Evolutionary conservation across 1,139 yeast species (phyloP).

Genomic region (Lodderomyces oxycetoniae): DNA sequence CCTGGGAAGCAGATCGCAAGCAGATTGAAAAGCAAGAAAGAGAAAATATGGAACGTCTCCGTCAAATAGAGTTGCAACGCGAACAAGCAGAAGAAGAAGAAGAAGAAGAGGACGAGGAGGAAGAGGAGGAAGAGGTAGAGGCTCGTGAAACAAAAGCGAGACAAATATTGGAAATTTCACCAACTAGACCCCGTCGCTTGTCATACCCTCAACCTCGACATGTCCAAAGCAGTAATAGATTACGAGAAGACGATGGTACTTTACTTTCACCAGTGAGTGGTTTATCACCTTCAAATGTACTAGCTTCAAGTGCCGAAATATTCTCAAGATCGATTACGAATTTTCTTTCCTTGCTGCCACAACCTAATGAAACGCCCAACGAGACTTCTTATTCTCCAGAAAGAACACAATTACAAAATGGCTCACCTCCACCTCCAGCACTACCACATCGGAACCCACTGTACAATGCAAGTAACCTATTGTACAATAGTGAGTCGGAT

Average conservation of each 20-base stretch:
- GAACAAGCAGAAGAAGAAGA: conserved; percentile 1
- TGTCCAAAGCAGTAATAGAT: conserved; percentile 4
- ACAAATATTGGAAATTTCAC: not conserved
- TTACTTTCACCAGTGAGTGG: conserved; percentile 10
- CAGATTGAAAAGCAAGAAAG: conserved; percentile 16
- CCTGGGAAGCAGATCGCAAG: conserved; percentile 38
- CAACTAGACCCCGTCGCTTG: conserved; percentile 4
- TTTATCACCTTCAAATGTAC: conserved; percentile 47
- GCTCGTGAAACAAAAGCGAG: conserved; percentile 2
- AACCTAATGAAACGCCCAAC: conserved; percentile 9
- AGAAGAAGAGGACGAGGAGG: conserved; percentile 4
- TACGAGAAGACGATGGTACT: not conserved
- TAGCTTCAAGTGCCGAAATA: conserved; percentile 51
- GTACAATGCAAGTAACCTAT: conserved; percentile 6
- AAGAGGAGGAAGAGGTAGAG: not conserved
- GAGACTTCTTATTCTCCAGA: conserved; percentile 2
- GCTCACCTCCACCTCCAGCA: conserved; percentile 5
- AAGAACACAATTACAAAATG: not conserved
- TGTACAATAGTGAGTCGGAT: not conserved
- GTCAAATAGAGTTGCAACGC: conserved; percentile 6
- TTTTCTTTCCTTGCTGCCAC: conserved; percentile 43
- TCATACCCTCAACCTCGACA: conserved; percentile 22
- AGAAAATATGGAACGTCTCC: conserved; percentile 3
- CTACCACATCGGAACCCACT: conserved; percentile 6
- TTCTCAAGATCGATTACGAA: conserved; percentile 46